These are phyloP conservation scores for Boletus pseudo-olivaceus DNA, from an alignment of 768 basidiomycete genomes.

Conservation along the genomic window DNA sequence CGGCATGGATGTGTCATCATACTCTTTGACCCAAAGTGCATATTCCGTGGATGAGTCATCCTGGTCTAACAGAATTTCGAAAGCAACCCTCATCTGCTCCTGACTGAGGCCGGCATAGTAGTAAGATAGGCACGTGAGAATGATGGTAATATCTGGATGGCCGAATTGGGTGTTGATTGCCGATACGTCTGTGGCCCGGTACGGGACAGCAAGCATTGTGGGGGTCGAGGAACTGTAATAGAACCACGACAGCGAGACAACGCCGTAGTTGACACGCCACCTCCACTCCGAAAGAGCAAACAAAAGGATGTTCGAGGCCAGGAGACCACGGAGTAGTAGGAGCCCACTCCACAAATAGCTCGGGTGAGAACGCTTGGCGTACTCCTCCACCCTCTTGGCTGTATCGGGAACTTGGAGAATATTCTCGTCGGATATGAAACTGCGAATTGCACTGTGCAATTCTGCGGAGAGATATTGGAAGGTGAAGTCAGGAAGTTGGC, in stretches of 20 bases:
- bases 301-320: conserved; percentile 24
- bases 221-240: neutral
- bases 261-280: conserved; percentile 14
- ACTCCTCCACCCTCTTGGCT: conserved; percentile 1
- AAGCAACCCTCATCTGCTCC: neutral
- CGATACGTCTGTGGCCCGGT: conserved; percentile 35
- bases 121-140: conserved; percentile 32
- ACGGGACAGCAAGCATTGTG: conserved; percentile 32
- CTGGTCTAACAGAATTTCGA: conserved; percentile 1
- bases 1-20: neutral
- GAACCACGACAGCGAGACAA: neutral
- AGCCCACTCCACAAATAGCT: neutral
- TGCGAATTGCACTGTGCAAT: neutral
- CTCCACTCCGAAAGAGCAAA: conserved; percentile 27
- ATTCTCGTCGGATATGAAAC: conserved; percentile 10
- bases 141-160: conserved; percentile 34
- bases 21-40: neutral
- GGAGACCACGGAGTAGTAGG: conserved; percentile 28
- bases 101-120: conserved; percentile 22
- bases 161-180: conserved; percentile 32
- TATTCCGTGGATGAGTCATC: conserved; percentile 4
- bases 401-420: neutral
- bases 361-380: neutral
- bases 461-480: neutral
- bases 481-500: conserved; percentile 5